Evolutionary conservation across 176 grass and related monocot genomes (phyloP), one percentile per base, ranked within the genome.

Genomic region (Pharus latifolius): DNA sequence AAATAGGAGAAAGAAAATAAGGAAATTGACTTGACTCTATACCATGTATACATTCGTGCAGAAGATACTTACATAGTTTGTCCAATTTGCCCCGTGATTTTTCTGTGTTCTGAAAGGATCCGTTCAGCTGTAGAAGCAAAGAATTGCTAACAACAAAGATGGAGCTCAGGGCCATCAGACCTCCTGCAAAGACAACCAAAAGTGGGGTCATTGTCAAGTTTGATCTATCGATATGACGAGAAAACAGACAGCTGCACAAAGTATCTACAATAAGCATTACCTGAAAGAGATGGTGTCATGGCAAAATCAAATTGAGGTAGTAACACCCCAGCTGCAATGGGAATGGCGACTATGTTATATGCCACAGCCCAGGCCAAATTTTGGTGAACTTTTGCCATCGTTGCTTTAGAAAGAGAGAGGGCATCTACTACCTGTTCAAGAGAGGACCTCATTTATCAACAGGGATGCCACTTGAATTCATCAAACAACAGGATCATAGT

Each of bases 101-200:
- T 38, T 83, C 74, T 29, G 60, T 69, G 33, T 76, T 85, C 63
- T 63, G 56, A 58, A 88, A 91, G 17, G 89, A 85, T 62, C 86
- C 86, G 17, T 93, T 83, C 7, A 98, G 62, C 67, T 90, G 87
- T 45, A 98, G 84, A 75, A 93, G 84, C 84, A 98, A 85, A 27
- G 94, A 98, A 62, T 98, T 98, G 83, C 89, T 88, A 45, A 98
- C 94, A 16, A 93, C 94, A 40, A 91, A 81, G 58, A 98, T 93
- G 49, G 94, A 93, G 72, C 94, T 98, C 76, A 91, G 26, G 20
- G 94, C 94, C 94, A 98, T 98, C 63, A 98, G 51, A 5, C 94
- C 94, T 24, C 94, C 94, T 98, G 75, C 58, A 34, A 11, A 28
- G 14, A 66, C 37, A 33, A 46, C 1, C 15, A 59, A 16, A 51